Evolutionary conservation across 202 grass and related monocot species (phyloP).

Genomic region (Zoysia matrella): DNA sequence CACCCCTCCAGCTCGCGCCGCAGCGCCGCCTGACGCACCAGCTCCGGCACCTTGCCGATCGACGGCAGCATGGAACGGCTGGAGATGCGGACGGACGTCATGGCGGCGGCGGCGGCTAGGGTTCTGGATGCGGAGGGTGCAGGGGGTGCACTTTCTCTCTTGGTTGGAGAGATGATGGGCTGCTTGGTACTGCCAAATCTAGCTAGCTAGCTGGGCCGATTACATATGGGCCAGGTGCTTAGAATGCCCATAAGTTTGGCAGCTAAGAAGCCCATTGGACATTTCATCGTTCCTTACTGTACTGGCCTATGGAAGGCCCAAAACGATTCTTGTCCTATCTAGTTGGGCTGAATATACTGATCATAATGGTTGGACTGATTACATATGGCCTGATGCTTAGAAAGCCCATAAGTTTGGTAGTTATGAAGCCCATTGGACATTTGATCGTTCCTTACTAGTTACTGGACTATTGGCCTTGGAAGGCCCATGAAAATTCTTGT

Average conservation of each 20-base stretch:
- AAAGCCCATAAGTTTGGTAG: too few species aligned
- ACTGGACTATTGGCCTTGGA: too few species aligned
- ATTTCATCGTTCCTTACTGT: too few species aligned
- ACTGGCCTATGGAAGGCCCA: too few species aligned
- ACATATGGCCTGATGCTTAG: too few species aligned
- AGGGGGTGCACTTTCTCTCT: too few species aligned
- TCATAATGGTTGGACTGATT: neutral
- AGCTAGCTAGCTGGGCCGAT: neutral
- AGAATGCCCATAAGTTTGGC: too few species aligned
- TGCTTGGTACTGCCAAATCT: neutral
- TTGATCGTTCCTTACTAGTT: too few species aligned
- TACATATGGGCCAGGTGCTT: neutral
- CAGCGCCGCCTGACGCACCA: conserved; percentile 64
- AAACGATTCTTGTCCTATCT: too few species aligned
- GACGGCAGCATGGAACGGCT: conserved; percentile 46
- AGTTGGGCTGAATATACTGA: neutral
- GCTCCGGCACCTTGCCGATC: conserved; percentile 68
- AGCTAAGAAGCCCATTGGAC: neutral
- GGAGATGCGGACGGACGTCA: conserved; percentile 74
- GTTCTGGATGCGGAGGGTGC: conserved; percentile 21
- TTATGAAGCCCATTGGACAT: too few species aligned
- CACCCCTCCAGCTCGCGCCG: conserved; percentile 73
- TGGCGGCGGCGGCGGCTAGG: conserved; percentile 42
- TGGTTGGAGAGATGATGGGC: neutral
- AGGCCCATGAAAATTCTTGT: too few species aligned